These are phyloP conservation scores for Penicillium olsonii DNA, from an alignment of 2,329 filamentous ascomycete genomes.

Conservation along the genomic window DNA sequence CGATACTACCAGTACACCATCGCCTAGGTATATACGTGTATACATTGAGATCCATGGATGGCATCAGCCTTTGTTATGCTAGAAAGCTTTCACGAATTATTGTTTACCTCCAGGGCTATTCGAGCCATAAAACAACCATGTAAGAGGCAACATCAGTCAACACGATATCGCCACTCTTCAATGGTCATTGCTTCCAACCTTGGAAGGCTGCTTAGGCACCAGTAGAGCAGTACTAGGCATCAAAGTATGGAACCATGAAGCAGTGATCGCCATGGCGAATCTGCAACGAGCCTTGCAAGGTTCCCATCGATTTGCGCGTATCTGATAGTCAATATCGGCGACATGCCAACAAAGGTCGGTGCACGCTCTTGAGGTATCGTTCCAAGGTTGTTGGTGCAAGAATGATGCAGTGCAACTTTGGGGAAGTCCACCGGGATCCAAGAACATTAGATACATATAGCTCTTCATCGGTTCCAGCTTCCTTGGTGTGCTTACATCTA, in stretches of 20 bases:
- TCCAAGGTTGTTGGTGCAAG: constrained; percentile 27
- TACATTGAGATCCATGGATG: constrained; percentile 30
- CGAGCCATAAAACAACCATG: constrained; percentile 26
- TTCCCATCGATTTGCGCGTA: constrained; percentile 23
- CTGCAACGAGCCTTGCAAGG: constrained; percentile 29
- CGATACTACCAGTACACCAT: constrained; percentile 28
- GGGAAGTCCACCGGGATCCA: constrained; percentile 23
- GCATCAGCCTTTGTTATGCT: constrained; percentile 31
- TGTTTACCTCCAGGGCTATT: neutral
- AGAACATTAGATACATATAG: no score
- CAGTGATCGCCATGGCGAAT: constrained; percentile 23
- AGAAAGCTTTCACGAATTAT: constrained; percentile 27
- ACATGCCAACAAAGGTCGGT: constrained; percentile 26
- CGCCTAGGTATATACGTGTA: constrained; percentile 36
- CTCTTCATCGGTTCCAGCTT: no score
- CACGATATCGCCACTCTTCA: constrained; percentile 32
- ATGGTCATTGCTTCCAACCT: no score
- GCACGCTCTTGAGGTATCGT: constrained; percentile 34
- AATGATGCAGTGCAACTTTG: constrained; percentile 33
- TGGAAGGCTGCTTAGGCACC: constrained; percentile 27
- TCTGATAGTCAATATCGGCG: constrained; percentile 35
- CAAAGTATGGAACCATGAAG: constrained; percentile 27
- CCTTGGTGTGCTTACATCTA: no score
- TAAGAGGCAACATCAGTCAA: constrained; percentile 21
- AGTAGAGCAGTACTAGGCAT: neutral